phyloP scores from a whole-genome alignment of 352 stramenopile genomes.

The Pilasporangium apinafurcum region DNA sequence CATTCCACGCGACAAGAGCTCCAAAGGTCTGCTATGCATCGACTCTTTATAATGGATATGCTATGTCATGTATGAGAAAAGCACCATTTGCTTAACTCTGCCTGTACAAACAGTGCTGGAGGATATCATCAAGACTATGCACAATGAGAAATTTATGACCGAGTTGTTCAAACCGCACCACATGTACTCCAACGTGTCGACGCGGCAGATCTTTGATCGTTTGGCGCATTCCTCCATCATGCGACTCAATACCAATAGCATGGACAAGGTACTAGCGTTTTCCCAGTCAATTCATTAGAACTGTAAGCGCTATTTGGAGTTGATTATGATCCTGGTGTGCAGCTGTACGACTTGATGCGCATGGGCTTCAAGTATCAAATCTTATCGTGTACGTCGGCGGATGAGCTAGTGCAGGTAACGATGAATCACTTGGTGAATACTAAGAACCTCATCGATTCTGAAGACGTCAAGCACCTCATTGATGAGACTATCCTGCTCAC shows the following conservation, averaged over 20 bases:
- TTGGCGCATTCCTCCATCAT: slow-evolving; percentile 93
- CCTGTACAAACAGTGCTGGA: slow-evolving; percentile 58
- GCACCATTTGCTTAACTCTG: not conserved
- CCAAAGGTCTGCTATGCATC: slow-evolving; percentile 32
- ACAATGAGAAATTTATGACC: slow-evolving; percentile 87
- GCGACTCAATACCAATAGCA: slow-evolving; percentile 90
- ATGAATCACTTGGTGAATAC: slow-evolving; percentile 82
- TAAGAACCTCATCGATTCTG: slow-evolving; percentile 59
- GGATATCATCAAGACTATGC: slow-evolving; percentile 91
- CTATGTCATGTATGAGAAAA: not conserved
- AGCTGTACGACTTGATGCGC: slow-evolving; percentile 92
- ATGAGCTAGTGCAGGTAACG: slow-evolving; percentile 86
- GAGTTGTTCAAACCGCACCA: slow-evolving; percentile 91
- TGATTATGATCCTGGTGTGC: too few species aligned
- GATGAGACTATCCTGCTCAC: slow-evolving; percentile 77
- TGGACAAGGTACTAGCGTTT: slow-evolving; percentile 74
- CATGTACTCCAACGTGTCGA: slow-evolving; percentile 88
- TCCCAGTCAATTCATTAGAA: not conserved
- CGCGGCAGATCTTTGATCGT: slow-evolving; percentile 88
- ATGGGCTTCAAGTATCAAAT: slow-evolving; percentile 95
- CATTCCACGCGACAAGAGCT: slow-evolving; percentile 86
- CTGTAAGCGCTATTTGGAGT: too few species aligned
- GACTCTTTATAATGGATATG: not conserved
- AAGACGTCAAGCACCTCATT: slow-evolving; percentile 61
- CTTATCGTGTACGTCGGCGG: slow-evolving; percentile 67